Percentiles rank a stretch among this genome's conserved stretches.
phyloP scores from a whole-genome alignment of 2,329 filamentous ascomycete species.

The Diaporthe eres region DNA sequence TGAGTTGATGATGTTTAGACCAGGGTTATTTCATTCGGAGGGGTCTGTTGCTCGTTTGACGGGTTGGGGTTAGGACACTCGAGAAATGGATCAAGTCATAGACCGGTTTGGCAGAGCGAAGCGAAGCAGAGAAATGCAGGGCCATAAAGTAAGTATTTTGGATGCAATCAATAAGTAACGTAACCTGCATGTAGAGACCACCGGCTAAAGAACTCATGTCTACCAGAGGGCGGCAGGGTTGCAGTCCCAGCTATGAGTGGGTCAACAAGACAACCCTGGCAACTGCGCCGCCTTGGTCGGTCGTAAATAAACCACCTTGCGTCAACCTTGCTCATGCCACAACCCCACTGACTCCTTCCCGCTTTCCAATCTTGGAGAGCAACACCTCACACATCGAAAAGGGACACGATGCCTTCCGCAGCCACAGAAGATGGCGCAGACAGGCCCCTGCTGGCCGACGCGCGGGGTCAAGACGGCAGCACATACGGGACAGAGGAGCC shows the following conservation, averaged over 20 bases:
- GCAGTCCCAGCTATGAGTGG: neutral
- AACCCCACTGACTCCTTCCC: neutral
- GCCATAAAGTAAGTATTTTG: neutral
- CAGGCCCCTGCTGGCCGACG: conserved; percentile 14
- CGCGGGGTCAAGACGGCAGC: neutral
- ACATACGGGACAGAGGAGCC: conserved; percentile 24
- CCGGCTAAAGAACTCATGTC: neutral
- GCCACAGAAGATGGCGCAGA: conserved; percentile 13
- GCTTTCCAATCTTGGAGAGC: too few relatives aligned
- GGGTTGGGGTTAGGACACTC: too few relatives aligned
- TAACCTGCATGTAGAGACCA: neutral
- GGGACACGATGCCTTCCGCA: conserved; percentile 26
- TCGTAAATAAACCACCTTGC: neutral
- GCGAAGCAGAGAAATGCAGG: neutral
- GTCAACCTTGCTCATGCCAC: neutral
- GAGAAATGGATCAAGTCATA: neutral
- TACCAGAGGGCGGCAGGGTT: neutral
- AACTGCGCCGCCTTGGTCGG: neutral
- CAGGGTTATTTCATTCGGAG: neutral
- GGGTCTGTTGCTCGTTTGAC: neutral
- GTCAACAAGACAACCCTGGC: conserved; percentile 5
- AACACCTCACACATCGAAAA: neutral
- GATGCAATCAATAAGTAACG: too few relatives aligned
- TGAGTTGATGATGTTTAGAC: neutral
- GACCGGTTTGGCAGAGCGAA: too few relatives aligned